Evolutionary conservation across 345 rosid species (phyloP).

Genomic region (Eucalyptus fibrosa): DNA sequence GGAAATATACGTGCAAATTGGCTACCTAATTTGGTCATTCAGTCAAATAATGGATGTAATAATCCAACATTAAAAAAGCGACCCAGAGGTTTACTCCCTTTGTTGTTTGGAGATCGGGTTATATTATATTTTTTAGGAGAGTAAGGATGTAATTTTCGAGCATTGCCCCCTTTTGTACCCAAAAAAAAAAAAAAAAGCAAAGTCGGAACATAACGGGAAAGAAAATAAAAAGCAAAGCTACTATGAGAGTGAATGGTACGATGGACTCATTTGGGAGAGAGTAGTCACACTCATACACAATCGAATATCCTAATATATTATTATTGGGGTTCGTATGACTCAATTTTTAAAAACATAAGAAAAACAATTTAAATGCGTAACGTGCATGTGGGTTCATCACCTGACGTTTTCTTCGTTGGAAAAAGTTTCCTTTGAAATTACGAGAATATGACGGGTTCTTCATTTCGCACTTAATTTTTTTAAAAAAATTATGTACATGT

Average conservation of each 20-base stretch:
- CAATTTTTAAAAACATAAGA: background rate
- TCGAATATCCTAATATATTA: background rate
- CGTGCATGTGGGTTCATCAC: background rate
- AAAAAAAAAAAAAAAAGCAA: background rate
- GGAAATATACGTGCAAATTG: background rate
- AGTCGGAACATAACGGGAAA: background rate
- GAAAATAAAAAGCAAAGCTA: background rate
- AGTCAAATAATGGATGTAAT: background rate
- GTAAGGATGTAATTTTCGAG: background rate
- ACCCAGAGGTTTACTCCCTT: background rate
- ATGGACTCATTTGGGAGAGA: background rate
- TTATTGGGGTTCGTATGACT: background rate
- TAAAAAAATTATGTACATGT: no score
- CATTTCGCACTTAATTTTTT: background rate
- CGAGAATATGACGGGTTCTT: background rate
- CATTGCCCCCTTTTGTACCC: background rate
- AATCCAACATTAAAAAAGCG: background rate
- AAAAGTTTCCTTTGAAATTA: background rate
- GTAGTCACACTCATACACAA: background rate
- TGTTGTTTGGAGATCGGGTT: background rate
- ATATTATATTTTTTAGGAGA: background rate
- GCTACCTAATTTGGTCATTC: background rate
- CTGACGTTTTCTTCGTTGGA: background rate
- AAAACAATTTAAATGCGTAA: background rate
- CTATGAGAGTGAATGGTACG: background rate